phyloP scores from a whole-genome alignment of 306 rosid genomes.

The Adenanthera pavonina region DNA sequence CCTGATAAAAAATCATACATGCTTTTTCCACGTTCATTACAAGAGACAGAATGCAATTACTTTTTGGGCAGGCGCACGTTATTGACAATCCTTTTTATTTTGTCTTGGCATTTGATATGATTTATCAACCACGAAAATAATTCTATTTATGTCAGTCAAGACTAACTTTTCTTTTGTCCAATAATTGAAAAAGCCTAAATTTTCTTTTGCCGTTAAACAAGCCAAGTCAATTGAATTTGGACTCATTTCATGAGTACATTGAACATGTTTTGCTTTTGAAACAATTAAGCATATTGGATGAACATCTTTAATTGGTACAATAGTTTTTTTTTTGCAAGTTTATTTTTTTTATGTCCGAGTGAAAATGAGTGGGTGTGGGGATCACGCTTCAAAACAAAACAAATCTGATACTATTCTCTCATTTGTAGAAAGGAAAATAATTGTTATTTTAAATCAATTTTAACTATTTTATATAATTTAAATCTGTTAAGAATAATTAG shows the following conservation, averaged over 20 bases:
- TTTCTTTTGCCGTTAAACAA: background rate
- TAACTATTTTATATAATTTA: too few relatives aligned
- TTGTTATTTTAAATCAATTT: background rate
- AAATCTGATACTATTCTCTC: background rate
- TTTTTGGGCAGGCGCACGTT: too few relatives aligned
- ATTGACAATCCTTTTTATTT: too few relatives aligned
- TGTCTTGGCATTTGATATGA: too few relatives aligned
- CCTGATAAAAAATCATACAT: too few relatives aligned
- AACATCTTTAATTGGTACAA: background rate
- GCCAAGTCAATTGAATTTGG: background rate
- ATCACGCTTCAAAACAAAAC: background rate
- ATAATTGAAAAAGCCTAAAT: background rate
- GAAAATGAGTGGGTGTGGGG: background rate
- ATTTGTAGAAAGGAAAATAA: background rate
- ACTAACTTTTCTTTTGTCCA: too few relatives aligned
- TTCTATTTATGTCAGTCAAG: too few relatives aligned
- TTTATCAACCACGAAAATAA: too few relatives aligned
- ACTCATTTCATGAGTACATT: background rate
- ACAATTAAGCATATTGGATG: background rate
- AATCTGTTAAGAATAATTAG: too few relatives aligned
- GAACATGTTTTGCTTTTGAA: background rate
- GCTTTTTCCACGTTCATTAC: background rate
- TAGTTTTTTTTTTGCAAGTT: background rate
- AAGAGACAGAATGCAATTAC: too few relatives aligned
- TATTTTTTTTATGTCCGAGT: background rate